Percentiles rank a stretch among this genome's conserved stretches.
Evolutionary conservation across 768 basidiomycete genomes (phyloP).

Genomic region (Plicaturopsis crispa): DNA sequence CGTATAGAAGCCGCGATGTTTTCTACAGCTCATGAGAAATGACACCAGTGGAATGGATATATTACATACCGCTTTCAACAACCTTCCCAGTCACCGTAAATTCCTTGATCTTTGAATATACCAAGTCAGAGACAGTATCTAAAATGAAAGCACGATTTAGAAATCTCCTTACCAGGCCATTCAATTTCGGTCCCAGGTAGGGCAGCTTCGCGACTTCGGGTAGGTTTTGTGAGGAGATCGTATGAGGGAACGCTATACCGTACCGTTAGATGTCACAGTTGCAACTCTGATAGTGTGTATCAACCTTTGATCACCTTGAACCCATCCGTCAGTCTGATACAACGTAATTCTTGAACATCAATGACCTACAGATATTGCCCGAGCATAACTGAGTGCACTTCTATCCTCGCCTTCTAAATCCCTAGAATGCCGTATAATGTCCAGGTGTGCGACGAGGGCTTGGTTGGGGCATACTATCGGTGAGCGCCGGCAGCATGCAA

Average conservation of each 20-base stretch:
- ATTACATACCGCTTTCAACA: conserved; percentile 45
- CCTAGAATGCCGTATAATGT: conserved; percentile 48
- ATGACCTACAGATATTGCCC: conserved; percentile 62
- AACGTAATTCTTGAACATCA: neutral
- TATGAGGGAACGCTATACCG: conserved; percentile 39
- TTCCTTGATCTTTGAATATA: conserved; percentile 49
- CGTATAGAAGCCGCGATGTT: conserved; percentile 39
- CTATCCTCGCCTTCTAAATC: conserved; percentile 60
- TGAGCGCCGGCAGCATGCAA: conserved; percentile 55
- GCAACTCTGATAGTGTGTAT: conserved; percentile 5
- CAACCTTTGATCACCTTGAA: conserved; percentile 41
- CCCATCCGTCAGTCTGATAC: neutral
- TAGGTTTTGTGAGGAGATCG: conserved; percentile 29
- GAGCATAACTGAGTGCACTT: conserved; percentile 65
- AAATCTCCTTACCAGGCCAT: conserved; percentile 33
- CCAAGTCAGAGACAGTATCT: neutral
- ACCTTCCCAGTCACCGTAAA: conserved; percentile 49
- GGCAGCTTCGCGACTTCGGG: conserved; percentile 36
- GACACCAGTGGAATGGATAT: neutral
- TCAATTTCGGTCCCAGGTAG: conserved; percentile 42
- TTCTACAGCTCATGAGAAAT: conserved; percentile 24
- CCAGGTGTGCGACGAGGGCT: conserved; percentile 47
- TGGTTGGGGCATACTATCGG: conserved; percentile 70
- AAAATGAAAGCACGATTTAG: neutral
- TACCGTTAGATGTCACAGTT: neutral